A percentile compares a stretch with the other conserved stretches of the same genome.
These are phyloP conservation scores for Trichoderma brevicompactum DNA, from an alignment of 2,329 filamentous ascomycete species.

Conservation along the genomic window DNA sequence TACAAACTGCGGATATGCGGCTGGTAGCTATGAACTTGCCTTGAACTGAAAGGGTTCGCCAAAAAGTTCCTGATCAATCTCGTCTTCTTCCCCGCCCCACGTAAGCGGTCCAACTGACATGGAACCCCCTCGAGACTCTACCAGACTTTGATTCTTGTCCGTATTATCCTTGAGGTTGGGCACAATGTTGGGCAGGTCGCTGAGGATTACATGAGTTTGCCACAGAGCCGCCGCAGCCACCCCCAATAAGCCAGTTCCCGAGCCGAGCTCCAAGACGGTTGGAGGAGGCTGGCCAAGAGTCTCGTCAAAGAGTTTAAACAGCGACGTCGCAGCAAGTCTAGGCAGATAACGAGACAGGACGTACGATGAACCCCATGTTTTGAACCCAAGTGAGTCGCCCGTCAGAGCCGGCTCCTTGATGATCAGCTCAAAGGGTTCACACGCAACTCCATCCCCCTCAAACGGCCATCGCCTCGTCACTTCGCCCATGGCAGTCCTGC, in stretches of 20 bases:
- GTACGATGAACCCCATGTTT: conserved; percentile 94
- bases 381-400: conserved; percentile 85
- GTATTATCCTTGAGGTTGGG: conserved; percentile 79
- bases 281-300: conserved; percentile 40
- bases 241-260: conserved; percentile 90
- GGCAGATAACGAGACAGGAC: conserved; percentile 76
- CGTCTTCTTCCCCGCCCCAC: conserved; percentile 64
- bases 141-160: conserved; percentile 61
- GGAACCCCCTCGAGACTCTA: conserved; percentile 59
- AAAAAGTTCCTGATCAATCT: conserved; percentile 52
- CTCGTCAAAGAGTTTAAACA: conserved; percentile 52
- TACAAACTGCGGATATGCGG: fast-evolving
- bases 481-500: conserved; percentile 66
- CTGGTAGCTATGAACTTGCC: conserved; percentile 38
- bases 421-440: conserved; percentile 62
- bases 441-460: conserved; percentile 33
- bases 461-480: conserved; percentile 61
- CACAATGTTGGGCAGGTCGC: conserved; percentile 83
- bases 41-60: conserved; percentile 55
- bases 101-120: conserved; percentile 70
- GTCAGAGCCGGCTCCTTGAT: conserved; percentile 88
- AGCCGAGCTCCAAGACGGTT: conserved; percentile 75
- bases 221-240: conserved; percentile 79
- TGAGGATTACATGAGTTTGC: conserved; percentile 69
- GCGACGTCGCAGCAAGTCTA: conserved; percentile 48